Evolutionary conservation across 192 early-diverging fungal genomes (phyloP).

Genomic region (Thoreauomyces humboldtii): DNA sequence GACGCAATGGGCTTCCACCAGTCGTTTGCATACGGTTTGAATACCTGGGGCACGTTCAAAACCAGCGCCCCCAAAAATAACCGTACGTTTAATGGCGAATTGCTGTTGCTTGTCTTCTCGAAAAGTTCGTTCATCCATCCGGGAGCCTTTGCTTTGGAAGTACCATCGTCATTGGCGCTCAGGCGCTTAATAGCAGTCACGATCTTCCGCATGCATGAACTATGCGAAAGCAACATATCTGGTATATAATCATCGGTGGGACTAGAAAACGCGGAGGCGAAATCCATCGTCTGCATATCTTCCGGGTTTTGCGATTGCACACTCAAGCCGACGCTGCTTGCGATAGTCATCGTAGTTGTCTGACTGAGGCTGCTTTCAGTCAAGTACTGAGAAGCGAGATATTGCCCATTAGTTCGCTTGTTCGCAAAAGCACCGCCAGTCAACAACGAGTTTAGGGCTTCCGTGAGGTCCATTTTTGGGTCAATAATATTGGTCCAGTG

Average conservation of each 20-base stretch:
- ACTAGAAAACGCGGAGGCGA: too few relatives aligned
- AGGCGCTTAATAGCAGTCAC: slow-evolving; percentile 56
- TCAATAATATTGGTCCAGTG: slow-evolving; percentile 28
- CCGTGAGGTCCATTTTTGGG: not conserved
- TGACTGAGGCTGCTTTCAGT: slow-evolving; percentile 61
- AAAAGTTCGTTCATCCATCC: slow-evolving; percentile 63
- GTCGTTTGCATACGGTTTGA: slow-evolving; percentile 51
- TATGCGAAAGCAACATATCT: too few relatives aligned
- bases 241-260: too few relatives aligned
- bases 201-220: slow-evolving; percentile 64
- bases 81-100: slow-evolving; percentile 51
- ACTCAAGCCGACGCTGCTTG: too few relatives aligned
- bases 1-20: slow-evolving; percentile 64
- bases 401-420: slow-evolving; percentile 19
- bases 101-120: slow-evolving; percentile 35
- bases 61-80: slow-evolving; percentile 67
- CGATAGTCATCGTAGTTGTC: too few relatives aligned
- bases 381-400: slow-evolving; percentile 58
- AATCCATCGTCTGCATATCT: too few relatives aligned
- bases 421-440: not conserved
- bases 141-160: slow-evolving; percentile 20
- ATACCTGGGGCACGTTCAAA: slow-evolving; percentile 60
- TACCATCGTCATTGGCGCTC: slow-evolving; percentile 9
- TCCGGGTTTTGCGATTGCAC: too few relatives aligned
- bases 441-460: too few relatives aligned